Conservation (phyloP, 345 rosid genomes). For the Gossypium arboreum region DNA sequence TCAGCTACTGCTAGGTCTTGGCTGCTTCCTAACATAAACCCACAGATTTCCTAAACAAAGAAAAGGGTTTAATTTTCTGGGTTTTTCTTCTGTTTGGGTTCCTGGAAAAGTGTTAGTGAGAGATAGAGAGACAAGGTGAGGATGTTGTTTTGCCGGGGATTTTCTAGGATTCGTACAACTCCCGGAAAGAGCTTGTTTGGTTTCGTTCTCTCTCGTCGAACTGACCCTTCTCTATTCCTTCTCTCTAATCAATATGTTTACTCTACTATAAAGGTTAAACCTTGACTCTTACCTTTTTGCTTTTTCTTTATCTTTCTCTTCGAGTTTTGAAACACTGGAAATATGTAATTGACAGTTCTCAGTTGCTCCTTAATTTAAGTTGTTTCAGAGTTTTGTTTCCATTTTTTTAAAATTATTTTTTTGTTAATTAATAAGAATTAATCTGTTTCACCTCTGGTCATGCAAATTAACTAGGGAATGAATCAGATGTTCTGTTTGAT, state of each 20-base stretch:
- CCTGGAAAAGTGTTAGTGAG: background rate
- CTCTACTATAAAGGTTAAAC: slow-evolving; percentile 34
- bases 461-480: background rate
- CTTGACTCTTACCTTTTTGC: background rate
- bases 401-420: background rate
- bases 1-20: background rate
- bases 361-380: background rate
- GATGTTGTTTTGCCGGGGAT: slow-evolving; percentile 29
- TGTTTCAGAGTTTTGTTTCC: background rate
- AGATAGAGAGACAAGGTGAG: background rate
- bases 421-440: background rate
- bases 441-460: background rate
- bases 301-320: background rate
- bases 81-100: background rate
- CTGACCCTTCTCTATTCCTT: slow-evolving; percentile 11
- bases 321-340: background rate
- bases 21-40: slow-evolving; percentile 2
- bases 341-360: background rate
- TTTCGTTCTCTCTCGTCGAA: slow-evolving; percentile 29
- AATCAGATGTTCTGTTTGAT: background rate
- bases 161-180: slow-evolving; percentile 34
- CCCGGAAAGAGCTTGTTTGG: slow-evolving; percentile 29
- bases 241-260: slow-evolving; percentile 19
- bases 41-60: background rate
- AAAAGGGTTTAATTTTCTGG: background rate